Base-by-base conservation (phyloP, 768 basidiomycete species). In the Xerocomus potaroensis region DNA sequence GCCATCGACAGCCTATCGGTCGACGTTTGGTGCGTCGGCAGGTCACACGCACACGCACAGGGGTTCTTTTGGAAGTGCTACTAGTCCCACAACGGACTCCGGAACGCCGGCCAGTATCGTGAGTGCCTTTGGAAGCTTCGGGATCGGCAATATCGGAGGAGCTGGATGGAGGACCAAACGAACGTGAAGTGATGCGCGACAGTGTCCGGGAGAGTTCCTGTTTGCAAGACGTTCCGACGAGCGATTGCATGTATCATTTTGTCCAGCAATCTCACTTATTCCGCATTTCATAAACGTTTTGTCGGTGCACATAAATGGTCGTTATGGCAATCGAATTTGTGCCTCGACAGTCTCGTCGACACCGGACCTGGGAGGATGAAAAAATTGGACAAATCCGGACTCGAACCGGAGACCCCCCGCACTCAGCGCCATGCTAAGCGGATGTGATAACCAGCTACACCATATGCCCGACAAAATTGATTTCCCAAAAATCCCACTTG, bases 1-100 rank as follows among this genome's bases (percentile, higher is more conserved):
- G 39, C 87, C 88, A 2, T 61, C 69, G 23, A 79, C 84, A 1
- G 77, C 80, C 1, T 88, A 78, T 70, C 79, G 87, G 32, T 70
- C 84, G 0, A 76, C 78, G 10, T 88, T 89, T 70, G 77, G 78
- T 49, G 34, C 60, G 9, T 47, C 63, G n/a, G 47, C 47, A 15
- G n/a, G n/a, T n/a, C n/a, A n/a, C n/a, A 49, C 12, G 37, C 62
- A 64, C 22, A 11, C 43, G 3, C 53, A 53, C 33, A 67, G 59
- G 33, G 47, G 54, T 15, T 53, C 65, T 14, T 43, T 51, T 10
- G 60, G 51, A 18, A 55, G 34, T 9, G 47, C 44, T 4, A 22
- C 32, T 8, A 61, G 57, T 39, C 61, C 68, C 30, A 56, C 55
- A 10, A 59, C 43, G 9, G 62, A 62, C 11, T 30, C 47, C 21